Base-by-base conservation (phyloP, 2,329 filamentous ascomycete species). In the Trichoderma semiorbis region DNA sequence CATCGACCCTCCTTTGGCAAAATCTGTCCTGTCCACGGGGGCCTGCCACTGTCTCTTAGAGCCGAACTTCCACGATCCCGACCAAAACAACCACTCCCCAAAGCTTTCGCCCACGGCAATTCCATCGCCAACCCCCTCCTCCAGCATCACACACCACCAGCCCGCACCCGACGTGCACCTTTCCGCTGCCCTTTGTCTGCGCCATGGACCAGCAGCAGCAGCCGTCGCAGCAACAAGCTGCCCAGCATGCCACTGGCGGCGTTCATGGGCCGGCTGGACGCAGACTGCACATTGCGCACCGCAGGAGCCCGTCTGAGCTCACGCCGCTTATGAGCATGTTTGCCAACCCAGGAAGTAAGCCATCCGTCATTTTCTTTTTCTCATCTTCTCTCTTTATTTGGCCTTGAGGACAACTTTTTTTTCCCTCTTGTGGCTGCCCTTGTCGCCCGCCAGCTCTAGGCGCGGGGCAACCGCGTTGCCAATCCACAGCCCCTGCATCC, bases 271-370 rank as follows among this genome's bases (percentile, higher is more conserved):
- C 93, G 79, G 85, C 91, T 81, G 94, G 94, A 80, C 94, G 95
- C 81, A 92, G 95, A 82, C 90, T 98, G 82, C 95, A 98, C 86
- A 98, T 98, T 84, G 95, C 95, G 79, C 95, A 98, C 86, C 92
- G 95, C 81, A 92, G 95, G 84, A 98, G 94, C 85, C 96, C 95
- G 75, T 98, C 96, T 77, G 96, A 98, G 88, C 88, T 98, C 83
- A 98, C 95, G 72, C 96, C 95, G 75, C 86, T 98, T 83, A 97
- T 98, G 93, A 97, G 94, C 94, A 93, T 90, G 93, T 94, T 89
- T 83, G 83, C 86, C 75, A 89, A 88, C 75, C 87, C 87, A 76
- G 86, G 85, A 82, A 90, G 89, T 91, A 85, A 87, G 89, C 87
- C 8, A 39, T 32, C n/a, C n/a, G 21, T 39, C 47, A 18, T 53